Percentiles rank a stretch among this genome's conserved stretches.
phyloP scores from a whole-genome alignment of 441 rosid species.

The Adansonia grandidieri region DNA sequence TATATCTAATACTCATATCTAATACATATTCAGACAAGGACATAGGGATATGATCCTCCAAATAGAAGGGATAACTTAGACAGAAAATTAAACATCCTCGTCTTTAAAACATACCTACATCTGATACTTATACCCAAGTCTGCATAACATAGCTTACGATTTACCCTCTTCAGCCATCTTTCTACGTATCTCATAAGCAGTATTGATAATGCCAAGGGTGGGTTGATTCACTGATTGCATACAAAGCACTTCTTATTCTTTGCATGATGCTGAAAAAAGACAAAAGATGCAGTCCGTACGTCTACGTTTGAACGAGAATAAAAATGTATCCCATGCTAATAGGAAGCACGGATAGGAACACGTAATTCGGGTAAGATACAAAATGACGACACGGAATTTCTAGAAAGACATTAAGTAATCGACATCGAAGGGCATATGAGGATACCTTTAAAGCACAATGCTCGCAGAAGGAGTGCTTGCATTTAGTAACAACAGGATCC shows the following conservation, averaged over 20 bases:
- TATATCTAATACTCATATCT: too few relatives aligned
- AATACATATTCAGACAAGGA: too few relatives aligned
- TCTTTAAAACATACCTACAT: too few relatives aligned
- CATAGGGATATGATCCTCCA: too few relatives aligned
- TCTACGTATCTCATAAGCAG: constrained; percentile 77
- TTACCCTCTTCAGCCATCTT: constrained; percentile 56
- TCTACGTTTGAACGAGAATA: background rate
- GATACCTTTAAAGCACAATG: constrained; percentile 87
- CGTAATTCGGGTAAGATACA: too few relatives aligned
- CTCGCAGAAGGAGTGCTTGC: constrained; percentile 94
- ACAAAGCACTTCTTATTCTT: constrained; percentile 90
- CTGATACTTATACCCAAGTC: too few relatives aligned
- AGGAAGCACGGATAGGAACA: too few relatives aligned
- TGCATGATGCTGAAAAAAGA: constrained; percentile 65
- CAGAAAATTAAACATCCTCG: too few relatives aligned
- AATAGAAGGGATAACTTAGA: too few relatives aligned
- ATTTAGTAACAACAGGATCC: constrained; percentile 86
- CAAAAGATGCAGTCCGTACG: background rate
- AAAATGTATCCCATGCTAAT: background rate
- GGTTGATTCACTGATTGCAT: constrained; percentile 60
- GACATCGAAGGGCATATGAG: background rate
- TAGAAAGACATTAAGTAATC: background rate
- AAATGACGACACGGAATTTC: background rate
- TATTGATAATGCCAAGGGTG: constrained; percentile 74
- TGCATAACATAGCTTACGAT: constrained; percentile 10